Evolutionary conservation across 1,284 basidiomycete genomes (phyloP), one percentile per base, ranked within the genome.

Genomic region (Amanita bisporigera): DNA sequence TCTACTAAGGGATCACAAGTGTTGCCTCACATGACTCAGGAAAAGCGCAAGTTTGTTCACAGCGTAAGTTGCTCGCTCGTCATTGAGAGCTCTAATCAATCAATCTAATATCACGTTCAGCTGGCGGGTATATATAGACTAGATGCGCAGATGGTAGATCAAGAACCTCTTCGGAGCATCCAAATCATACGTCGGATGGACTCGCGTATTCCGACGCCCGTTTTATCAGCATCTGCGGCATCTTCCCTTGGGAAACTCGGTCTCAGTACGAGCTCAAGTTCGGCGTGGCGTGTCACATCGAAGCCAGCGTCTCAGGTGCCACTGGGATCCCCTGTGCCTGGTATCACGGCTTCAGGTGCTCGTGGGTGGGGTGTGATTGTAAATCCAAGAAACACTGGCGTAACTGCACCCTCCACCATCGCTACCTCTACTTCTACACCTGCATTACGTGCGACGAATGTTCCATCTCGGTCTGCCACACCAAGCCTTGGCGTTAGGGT

Each of bases 121-220:
- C 86, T 96, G 33, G 93, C 93, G 2, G 81, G 85, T 26, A 81
- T 91, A 3, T 96, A 97, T 75, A 85, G 92, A n/a, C 88, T 96
- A 76, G 91, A 92, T 70, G 88, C 90, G 0, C 88, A 92, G 73
- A 88, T 95, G 83, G 87, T 96, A 26, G 95, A 96, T 76, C 90
- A 91, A 72, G 95, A 96, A 72, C 95, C 95, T 0, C 85, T 93
- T 74, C 31, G 60, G 41, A 88, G 93, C 70, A 92, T 96, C 1
- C 91, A 94, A 76, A 87, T 97, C 62, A 83, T 94, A 54, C 86
- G 93, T 12, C 87, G 94, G 26, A 80, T 95, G 57, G 95, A 97
- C 76, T 91, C 94, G 0, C 88, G 93, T 24, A 81, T 94, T 3
- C 94, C 95, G 0, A 77, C 74, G 1, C 92, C 93, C 0, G 81